These are phyloP conservation scores for Cladosporium sp. DNA, from an alignment of 2,329 filamentous ascomycete genomes.

Conservation along the genomic window DNA sequence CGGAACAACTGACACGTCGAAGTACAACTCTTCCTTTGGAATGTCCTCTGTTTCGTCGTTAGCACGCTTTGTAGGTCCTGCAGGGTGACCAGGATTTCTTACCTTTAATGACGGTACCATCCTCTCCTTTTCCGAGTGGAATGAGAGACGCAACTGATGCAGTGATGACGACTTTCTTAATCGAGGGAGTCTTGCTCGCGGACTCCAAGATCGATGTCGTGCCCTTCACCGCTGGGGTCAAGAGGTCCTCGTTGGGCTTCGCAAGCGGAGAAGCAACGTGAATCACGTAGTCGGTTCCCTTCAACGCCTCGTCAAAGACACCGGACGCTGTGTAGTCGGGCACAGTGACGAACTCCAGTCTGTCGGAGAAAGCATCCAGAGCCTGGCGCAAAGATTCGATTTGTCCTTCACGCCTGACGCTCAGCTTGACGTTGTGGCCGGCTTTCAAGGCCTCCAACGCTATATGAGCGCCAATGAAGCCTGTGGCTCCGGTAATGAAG, in stretches of 20 bases:
- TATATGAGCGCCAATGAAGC: background rate
- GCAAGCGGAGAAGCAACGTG: background rate
- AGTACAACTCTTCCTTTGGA: background rate
- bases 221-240: background rate
- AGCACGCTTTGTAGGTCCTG: slow-evolving; percentile 20
- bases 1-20: background rate
- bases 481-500: background rate
- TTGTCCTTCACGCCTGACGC: background rate
- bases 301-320: background rate
- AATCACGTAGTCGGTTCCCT: background rate
- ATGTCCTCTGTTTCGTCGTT: background rate
- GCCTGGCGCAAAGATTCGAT: background rate
- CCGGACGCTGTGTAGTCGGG: background rate
- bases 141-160: background rate
- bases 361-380: background rate
- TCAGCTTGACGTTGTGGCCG: background rate
- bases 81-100: slow-evolving; percentile 8
- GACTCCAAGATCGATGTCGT: background rate
- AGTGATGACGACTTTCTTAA: background rate
- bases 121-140: background rate
- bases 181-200: background rate
- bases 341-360: background rate
- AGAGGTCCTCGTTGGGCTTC: background rate
- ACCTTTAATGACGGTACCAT: background rate
- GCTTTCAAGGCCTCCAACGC: background rate